Evolutionary conservation across 2,329 filamentous ascomycete species (phyloP).

Genomic region (Drechmeria coniospora): DNA sequence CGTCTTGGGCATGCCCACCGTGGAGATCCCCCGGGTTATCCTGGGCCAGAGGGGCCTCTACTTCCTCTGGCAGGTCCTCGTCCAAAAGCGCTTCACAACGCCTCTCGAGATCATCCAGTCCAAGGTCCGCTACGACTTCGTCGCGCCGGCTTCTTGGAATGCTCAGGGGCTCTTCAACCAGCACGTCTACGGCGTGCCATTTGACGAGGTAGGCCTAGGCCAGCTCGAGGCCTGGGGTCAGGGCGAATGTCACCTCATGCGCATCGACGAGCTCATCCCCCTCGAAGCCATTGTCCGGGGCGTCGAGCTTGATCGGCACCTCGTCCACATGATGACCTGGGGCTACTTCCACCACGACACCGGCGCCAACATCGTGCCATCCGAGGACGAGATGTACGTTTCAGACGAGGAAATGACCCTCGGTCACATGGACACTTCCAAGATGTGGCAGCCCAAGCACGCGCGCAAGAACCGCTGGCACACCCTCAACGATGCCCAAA

Average conservation of each 20-base stretch:
- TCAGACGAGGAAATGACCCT: constrained; percentile 27
- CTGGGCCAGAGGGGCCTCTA: constrained; percentile 41
- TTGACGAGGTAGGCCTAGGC: constrained; percentile 33
- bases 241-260: constrained; percentile 28
- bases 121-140: constrained; percentile 41
- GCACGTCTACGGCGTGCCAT: constrained; percentile 34
- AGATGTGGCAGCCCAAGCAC: constrained; percentile 29
- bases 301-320: constrained; percentile 35
- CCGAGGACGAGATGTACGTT: constrained; percentile 34
- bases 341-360: constrained; percentile 42
- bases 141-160: constrained; percentile 18
- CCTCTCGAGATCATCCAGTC: constrained; percentile 37
- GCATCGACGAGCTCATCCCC: constrained; percentile 43
- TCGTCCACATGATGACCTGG: constrained; percentile 44
- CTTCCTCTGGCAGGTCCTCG: constrained; percentile 44
- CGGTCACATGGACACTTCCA: constrained; percentile 15
- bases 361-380: constrained; percentile 34
- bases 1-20: constrained; percentile 32
- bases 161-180: constrained; percentile 6
- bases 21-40: constrained; percentile 38
- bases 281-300: constrained; percentile 37
- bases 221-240: constrained; percentile 42
- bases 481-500: constrained; percentile 19
- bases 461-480: constrained; percentile 28
- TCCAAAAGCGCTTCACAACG: constrained; percentile 34